Percentiles rank a stretch among this genome's conserved stretches.
These are phyloP conservation scores for Suillus ampliporus DNA, from an alignment of 768 basidiomycete genomes.

Conservation along the genomic window DNA sequence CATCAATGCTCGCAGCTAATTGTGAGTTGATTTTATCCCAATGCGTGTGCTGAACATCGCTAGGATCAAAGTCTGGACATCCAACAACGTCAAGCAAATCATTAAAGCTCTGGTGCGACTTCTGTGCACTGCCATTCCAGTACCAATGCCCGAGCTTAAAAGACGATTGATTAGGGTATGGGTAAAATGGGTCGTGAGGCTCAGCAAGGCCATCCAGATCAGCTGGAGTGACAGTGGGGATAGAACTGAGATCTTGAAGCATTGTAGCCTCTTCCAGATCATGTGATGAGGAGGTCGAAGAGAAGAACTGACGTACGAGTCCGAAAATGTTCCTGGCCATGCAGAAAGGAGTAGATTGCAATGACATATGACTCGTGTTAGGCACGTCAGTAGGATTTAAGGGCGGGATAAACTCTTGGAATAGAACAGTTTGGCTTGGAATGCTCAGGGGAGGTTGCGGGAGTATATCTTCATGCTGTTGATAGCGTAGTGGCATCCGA, in stretches of 20 bases:
- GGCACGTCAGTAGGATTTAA: background rate
- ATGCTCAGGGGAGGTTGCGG: slow-evolving; percentile 4
- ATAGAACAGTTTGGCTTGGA: too few species aligned
- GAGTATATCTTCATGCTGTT: background rate
- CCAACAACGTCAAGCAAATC: slow-evolving; percentile 16
- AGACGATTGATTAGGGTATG: slow-evolving; percentile 23
- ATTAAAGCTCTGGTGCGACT: slow-evolving; percentile 17
- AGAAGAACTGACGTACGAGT: slow-evolving; percentile 1
- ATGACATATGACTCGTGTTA: background rate
- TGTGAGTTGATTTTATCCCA: slow-evolving; percentile 9
- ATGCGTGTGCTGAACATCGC: slow-evolving; percentile 5
- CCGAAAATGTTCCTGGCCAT: slow-evolving; percentile 10
- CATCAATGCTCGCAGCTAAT: background rate
- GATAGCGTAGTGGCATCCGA: slow-evolving; percentile 5
- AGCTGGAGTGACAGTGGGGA: slow-evolving; percentile 6
- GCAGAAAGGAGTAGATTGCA: background rate
- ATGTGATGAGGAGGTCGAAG: slow-evolving; percentile 1
- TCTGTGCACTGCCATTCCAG: slow-evolving; percentile 24
- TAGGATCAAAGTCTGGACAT: slow-evolving; percentile 7
- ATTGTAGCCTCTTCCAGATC: background rate
- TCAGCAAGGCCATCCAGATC: background rate
- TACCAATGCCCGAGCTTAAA: slow-evolving; percentile 27
- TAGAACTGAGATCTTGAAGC: slow-evolving; percentile 18
- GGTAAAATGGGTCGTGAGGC: slow-evolving; percentile 12
- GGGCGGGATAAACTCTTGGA: background rate